Evolutionary conservation across 768 basidiomycete species (phyloP), one percentile per base, ranked within the genome.

Genomic region (Myochromella boudieri): DNA sequence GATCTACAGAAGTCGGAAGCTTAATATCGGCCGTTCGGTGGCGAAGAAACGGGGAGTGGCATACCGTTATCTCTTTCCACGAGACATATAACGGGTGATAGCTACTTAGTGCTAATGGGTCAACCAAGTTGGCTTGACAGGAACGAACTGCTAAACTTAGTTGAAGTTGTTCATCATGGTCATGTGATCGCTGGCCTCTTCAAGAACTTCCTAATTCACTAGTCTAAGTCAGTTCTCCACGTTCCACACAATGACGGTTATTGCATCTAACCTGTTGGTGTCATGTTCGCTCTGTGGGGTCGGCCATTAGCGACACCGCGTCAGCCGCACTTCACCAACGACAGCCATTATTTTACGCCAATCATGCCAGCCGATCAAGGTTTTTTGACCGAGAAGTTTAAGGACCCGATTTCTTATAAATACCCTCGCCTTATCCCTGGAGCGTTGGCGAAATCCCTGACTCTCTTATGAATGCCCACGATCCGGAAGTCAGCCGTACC

Each of bases 161-260:
- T n/a, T 17, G 18, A 29, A n/a, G 21, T 31, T n/a, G 17, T 15
- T 44, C 21, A 28, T 29, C 6, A 20, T 29, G 18, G n/a, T 42
- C 54, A 55, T 48, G 51, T 55, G 54, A 55, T 29, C 48, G 51
- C 48, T 48, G 54, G 45, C 42, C 20, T 22, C 36, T 24, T n/a
- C 40, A 17, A 36, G 34, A 20, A n/a, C n/a, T n/a, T n/a, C n/a
- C 11, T 14, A 29, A 14, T 29, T 36, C 34, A 36, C 17, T 6
- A 7, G 34, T 6, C 34, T 7, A 15, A 14, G 34, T 36, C n/a
- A 15, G n/a, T 36, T 6, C 34, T 6, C n/a, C n/a, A n/a, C n/a
- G n/a, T n/a, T n/a, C n/a, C n/a, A n/a, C n/a, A n/a, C n/a, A n/a
- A n/a, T n/a, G n/a, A n/a, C n/a, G n/a, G n/a, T n/a, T n/a, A n/a